A percentile compares a stretch with the other conserved stretches of the same genome.
Evolutionary conservation across 2,329 filamentous ascomycete species (phyloP).

Genomic region (Fusarium sp.): DNA sequence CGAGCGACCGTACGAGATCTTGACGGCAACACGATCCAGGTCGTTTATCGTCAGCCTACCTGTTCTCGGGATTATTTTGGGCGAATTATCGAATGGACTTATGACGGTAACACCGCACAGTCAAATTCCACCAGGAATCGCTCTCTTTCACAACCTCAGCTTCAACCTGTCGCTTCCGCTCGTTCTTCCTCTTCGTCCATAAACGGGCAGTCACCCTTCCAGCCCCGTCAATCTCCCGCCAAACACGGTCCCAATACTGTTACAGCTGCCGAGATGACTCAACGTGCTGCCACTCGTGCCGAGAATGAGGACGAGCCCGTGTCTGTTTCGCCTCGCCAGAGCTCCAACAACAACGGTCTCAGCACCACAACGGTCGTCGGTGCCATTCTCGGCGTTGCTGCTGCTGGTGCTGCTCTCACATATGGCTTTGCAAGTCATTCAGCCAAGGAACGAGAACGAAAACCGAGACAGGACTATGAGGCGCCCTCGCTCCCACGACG

Average conservation of each 20-base stretch:
- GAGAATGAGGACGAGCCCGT: conserved; percentile 35
- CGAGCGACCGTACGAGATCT: conserved; percentile 76
- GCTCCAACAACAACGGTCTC: conserved; percentile 55
- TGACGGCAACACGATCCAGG: conserved; percentile 87
- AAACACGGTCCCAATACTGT: conserved; percentile 38
- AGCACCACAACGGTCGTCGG: conserved; percentile 75
- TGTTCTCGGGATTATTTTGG: conserved; percentile 51
- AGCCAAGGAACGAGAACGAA: conserved; percentile 56
- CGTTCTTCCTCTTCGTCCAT: conserved; percentile 38
- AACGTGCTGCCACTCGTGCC: conserved; percentile 32
- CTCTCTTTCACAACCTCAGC: conserved; percentile 40
- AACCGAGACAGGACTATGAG: conserved; percentile 56
- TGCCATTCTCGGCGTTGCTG: conserved; percentile 81
- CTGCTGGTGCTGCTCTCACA: conserved; percentile 72
- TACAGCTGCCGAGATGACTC: conserved; percentile 39
- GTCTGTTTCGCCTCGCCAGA: conserved; percentile 48
- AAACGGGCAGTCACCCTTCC: conserved; percentile 34
- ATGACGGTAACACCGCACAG: conserved; percentile 52
- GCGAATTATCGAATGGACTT: conserved; percentile 62
- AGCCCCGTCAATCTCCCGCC: conserved; percentile 31
- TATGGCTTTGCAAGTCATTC: conserved; percentile 74
- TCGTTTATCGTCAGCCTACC: conserved; percentile 65
- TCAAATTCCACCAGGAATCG: conserved; percentile 28
- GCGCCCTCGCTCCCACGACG: conserved; percentile 55
- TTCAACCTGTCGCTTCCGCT: conserved; percentile 29